Conservation (phyloP, 495 filamentous ascomycete genomes). For the Trichoderma virens region DNA sequence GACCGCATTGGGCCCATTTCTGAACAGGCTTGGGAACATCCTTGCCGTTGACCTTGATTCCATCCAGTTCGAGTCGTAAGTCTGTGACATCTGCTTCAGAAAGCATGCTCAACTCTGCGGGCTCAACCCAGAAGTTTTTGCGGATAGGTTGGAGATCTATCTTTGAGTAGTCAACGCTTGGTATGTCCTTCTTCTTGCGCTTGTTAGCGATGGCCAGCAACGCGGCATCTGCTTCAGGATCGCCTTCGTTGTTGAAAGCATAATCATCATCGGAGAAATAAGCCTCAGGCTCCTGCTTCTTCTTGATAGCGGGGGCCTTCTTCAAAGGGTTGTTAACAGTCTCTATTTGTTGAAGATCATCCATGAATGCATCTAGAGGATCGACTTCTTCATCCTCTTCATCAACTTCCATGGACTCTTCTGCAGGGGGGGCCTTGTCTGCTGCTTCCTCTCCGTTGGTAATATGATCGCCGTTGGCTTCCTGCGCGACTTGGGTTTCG, state of each 20-base stretch:
- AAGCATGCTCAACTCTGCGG: conserved; percentile 74
- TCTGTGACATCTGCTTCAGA: conserved; percentile 77
- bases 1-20: conserved; percentile 93
- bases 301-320: conserved; percentile 22
- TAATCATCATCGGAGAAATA: conserved; percentile 80
- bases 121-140: conserved; percentile 91
- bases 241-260: conserved; percentile 63
- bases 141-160: conserved; percentile 77
- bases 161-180: conserved; percentile 75
- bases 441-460: conserved; percentile 33
- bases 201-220: conserved; percentile 83
- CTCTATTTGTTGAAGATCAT: conserved; percentile 47
- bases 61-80: conserved; percentile 80
- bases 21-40: conserved; percentile 87
- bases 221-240: conserved; percentile 59
- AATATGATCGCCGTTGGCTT: background rate
- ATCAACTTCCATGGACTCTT: conserved; percentile 19
- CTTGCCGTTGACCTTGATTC: conserved; percentile 82
- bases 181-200: conserved; percentile 95
- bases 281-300: conserved; percentile 62
- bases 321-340: conserved; percentile 34
- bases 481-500: background rate
- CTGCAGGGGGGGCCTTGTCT: conserved; percentile 14
- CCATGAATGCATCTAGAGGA: conserved; percentile 95
- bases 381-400: conserved; percentile 58